These are phyloP conservation scores for Talaromyces rugulosus DNA, from an alignment of 2,329 filamentous ascomycete genomes.

Conservation along the genomic window DNA sequence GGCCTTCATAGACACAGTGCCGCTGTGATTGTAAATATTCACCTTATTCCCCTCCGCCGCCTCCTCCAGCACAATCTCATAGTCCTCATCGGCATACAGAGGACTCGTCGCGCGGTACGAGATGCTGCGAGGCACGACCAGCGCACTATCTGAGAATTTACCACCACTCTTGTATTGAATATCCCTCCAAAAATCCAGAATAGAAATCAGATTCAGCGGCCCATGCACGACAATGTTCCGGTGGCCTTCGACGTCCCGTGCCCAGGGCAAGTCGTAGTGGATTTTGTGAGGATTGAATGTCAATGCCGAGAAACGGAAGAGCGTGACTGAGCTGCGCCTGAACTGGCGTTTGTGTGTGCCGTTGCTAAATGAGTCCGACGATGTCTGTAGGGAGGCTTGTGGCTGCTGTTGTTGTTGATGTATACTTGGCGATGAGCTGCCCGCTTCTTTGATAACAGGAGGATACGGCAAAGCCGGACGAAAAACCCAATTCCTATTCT, in stretches of 20 bases:
- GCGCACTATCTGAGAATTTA: not conserved
- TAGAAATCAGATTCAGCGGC: constrained; percentile 71
- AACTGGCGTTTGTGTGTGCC: constrained; percentile 44
- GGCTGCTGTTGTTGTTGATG: constrained; percentile 11
- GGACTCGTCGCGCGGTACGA: constrained; percentile 48
- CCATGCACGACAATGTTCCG: constrained; percentile 77
- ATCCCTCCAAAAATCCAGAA: constrained; percentile 56
- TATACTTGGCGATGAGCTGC: constrained; percentile 13
- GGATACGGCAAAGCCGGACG: constrained; percentile 17
- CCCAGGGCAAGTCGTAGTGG: constrained; percentile 73
- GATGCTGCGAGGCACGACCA: constrained; percentile 39
- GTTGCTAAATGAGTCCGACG: not conserved
- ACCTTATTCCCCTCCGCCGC: constrained; percentile 27
- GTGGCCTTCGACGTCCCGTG: constrained; percentile 68
- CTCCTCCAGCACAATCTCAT: constrained; percentile 40
- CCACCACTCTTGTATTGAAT: constrained; percentile 18
- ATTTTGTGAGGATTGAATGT: constrained; percentile 93
- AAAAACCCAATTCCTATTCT: constrained; percentile 17
- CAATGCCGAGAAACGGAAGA: constrained; percentile 88
- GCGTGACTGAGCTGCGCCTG: constrained; percentile 57
- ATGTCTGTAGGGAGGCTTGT: not conserved
- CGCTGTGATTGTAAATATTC: constrained; percentile 30
- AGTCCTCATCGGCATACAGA: constrained; percentile 47
- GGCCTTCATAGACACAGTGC: constrained; percentile 35
- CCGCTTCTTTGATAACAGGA: constrained; percentile 34